Conservation (phyloP, 345 rosid species). For the Garcia nutans region DNA sequence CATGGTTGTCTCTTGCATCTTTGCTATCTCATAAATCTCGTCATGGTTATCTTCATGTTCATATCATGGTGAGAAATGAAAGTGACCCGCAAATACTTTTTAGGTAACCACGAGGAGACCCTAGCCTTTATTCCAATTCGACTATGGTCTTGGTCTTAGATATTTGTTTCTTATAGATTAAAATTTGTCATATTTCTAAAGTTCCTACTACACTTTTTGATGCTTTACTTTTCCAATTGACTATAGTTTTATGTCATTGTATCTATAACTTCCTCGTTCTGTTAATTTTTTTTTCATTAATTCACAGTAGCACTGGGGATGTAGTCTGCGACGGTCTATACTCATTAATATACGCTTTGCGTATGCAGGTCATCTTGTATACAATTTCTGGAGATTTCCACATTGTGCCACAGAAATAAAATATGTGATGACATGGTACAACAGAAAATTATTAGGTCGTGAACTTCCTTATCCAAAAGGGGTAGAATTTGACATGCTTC, state of each 20-base stretch:
- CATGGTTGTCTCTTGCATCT: neutral
- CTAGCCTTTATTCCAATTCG: neutral
- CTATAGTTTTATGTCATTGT: neutral
- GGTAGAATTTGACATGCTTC: neutral
- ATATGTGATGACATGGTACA: too few species aligned
- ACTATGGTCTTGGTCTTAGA: neutral
- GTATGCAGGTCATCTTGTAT: too few species aligned
- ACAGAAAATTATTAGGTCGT: too few species aligned
- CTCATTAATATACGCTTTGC: too few species aligned
- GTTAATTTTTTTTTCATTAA: too few species aligned
- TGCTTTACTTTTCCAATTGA: neutral
- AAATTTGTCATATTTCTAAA: neutral
- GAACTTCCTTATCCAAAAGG: neutral
- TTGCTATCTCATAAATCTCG: neutral
- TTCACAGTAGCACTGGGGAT: too few species aligned
- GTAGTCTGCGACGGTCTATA: too few species aligned
- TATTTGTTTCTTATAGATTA: neutral
- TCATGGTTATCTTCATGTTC: conserved; percentile 4
- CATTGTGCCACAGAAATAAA: too few species aligned
- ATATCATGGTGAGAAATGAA: conserved; percentile 1
- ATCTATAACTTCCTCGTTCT: neutral
- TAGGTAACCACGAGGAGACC: neutral
- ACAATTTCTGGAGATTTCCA: too few species aligned
- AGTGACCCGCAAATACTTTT: conserved; percentile 3
- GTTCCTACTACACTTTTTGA: neutral